Conservation (phyloP, 2,329 filamentous ascomycete species). For the Didymella lethalis region DNA sequence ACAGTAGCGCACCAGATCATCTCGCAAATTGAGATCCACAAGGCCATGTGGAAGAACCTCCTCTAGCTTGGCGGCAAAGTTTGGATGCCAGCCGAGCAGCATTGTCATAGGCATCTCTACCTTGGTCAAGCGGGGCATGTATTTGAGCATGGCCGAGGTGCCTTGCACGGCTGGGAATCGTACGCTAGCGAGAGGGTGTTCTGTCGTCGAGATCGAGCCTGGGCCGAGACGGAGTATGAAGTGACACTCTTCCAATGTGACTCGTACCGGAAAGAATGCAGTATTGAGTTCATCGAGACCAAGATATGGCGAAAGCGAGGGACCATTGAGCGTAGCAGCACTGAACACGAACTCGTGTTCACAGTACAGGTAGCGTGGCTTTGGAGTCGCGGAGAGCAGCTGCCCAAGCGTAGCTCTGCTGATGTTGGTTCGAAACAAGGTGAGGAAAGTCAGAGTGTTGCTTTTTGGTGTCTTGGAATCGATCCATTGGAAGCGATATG, state of each 20-base stretch:
- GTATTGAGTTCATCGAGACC: constrained; percentile 34
- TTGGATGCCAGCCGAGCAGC: constrained; percentile 34
- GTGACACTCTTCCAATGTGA: constrained; percentile 30
- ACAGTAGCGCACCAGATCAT: constrained; percentile 34
- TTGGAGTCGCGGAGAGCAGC: constrained; percentile 31
- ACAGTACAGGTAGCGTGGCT: constrained; percentile 29
- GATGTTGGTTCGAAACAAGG: constrained; percentile 37
- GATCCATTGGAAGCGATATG: constrained; percentile 35
- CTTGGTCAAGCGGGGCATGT: constrained; percentile 26
- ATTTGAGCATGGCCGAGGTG: constrained; percentile 31
- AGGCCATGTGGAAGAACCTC: constrained; percentile 31
- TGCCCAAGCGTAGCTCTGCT: constrained; percentile 29
- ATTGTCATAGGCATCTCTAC: constrained; percentile 34
- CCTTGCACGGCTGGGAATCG: constrained; percentile 33
- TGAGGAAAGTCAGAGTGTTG: constrained; percentile 27
- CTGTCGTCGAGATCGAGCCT: constrained; percentile 29
- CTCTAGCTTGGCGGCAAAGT: constrained; percentile 29
- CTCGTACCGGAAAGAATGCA: constrained; percentile 27
- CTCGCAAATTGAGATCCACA: constrained; percentile 26
- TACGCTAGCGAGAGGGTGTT: constrained; percentile 28
- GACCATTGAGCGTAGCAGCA: constrained; percentile 11
- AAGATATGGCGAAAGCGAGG: constrained; percentile 27
- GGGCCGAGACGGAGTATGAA: constrained; percentile 30
- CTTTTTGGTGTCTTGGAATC: constrained; percentile 24
- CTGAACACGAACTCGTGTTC: constrained; percentile 37